Percentiles rank a stretch among this genome's conserved stretches.
These are phyloP conservation scores for Yamadazyma taylorii DNA, from an alignment of 1,139 yeast species.

Conservation along the genomic window DNA sequence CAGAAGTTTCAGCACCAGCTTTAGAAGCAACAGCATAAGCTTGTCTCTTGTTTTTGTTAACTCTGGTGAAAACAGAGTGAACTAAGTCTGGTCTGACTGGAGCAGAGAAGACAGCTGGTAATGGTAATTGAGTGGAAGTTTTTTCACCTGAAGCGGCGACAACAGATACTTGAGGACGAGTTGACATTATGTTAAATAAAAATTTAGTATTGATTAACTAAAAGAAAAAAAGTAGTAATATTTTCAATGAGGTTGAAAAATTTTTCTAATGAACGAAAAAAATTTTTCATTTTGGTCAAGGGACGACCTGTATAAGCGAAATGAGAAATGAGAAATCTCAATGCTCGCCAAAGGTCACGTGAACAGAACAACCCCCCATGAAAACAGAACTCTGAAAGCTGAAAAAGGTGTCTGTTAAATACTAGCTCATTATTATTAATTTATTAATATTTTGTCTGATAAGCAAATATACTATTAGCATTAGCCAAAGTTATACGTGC, in stretches of 20 bases:
- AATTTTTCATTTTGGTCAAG: conserved; percentile 16
- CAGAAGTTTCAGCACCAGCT: conserved; percentile 99
- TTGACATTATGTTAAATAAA: conserved; percentile 55
- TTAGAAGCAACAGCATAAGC: conserved; percentile 99
- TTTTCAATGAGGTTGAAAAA: too few species aligned
- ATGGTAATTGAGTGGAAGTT: conserved; percentile 80
- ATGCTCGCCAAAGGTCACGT: too few species aligned
- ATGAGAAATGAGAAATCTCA: too few species aligned
- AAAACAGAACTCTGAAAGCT: too few species aligned
- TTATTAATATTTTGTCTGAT: too few species aligned
- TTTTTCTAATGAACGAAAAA: conserved; percentile 13
- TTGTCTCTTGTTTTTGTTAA: conserved; percentile 99
- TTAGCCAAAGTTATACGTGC: too few species aligned
- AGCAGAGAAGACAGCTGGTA: conserved; percentile 99
- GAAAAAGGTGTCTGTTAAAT: too few species aligned
- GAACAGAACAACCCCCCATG: too few species aligned
- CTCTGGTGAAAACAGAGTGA: conserved; percentile 97
- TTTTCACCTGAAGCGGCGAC: conserved; percentile 86
- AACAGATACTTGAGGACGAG: conserved; percentile 94
- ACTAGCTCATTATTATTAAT: too few species aligned
- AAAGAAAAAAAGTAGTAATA: too few species aligned
- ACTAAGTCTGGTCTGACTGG: conserved; percentile 99
- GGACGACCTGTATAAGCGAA: conserved; percentile 8
- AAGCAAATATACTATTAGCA: too few species aligned
- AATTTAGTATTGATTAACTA: conserved; percentile 18